phyloP scores from a whole-genome alignment of 768 basidiomycete species.

The Phylloporus arenicola region DNA sequence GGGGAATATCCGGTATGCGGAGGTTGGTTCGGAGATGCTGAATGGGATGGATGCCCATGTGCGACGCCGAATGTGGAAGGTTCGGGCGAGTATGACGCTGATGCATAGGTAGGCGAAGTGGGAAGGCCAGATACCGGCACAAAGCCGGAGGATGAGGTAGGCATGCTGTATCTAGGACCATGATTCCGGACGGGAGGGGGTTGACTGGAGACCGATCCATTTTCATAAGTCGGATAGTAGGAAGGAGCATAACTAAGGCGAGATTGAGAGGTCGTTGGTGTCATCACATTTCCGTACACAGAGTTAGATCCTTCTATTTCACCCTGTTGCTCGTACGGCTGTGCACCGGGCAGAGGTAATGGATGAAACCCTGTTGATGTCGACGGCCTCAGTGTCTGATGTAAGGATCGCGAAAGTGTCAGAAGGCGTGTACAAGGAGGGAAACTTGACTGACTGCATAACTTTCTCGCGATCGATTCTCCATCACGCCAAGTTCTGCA shows the following conservation, averaged over 20 bases:
- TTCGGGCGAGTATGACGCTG: conserved; percentile 32
- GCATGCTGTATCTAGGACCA: conserved; percentile 64
- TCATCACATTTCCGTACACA: conserved; percentile 36
- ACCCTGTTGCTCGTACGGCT: conserved; percentile 36
- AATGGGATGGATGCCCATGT: conserved; percentile 39
- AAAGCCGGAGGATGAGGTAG: conserved; percentile 64
- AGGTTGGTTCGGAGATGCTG: conserved; percentile 18
- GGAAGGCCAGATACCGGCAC: conserved; percentile 42
- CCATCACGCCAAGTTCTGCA: conserved; percentile 55
- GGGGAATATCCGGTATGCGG: conserved; percentile 16
- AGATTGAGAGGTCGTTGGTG: conserved; percentile 34
- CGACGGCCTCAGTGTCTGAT: conserved; percentile 35
- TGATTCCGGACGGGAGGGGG: conserved; percentile 35
- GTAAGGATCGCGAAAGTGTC: conserved; percentile 28
- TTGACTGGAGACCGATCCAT: conserved; percentile 24
- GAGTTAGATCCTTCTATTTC: conserved; percentile 30
- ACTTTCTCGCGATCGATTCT: conserved; percentile 49
- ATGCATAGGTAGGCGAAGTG: conserved; percentile 34
- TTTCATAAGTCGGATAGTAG: conserved; percentile 46
- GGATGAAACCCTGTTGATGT: conserved; percentile 31
- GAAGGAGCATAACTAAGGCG: conserved; percentile 30
- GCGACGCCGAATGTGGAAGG: conserved; percentile 29
- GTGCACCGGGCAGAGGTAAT: conserved; percentile 30
- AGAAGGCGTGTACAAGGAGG: conserved; percentile 7
- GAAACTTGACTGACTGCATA: conserved; percentile 44